Evolutionary conservation across 2,329 filamentous ascomycete species (phyloP).

Genomic region (Ceratocystis colombiana): DNA sequence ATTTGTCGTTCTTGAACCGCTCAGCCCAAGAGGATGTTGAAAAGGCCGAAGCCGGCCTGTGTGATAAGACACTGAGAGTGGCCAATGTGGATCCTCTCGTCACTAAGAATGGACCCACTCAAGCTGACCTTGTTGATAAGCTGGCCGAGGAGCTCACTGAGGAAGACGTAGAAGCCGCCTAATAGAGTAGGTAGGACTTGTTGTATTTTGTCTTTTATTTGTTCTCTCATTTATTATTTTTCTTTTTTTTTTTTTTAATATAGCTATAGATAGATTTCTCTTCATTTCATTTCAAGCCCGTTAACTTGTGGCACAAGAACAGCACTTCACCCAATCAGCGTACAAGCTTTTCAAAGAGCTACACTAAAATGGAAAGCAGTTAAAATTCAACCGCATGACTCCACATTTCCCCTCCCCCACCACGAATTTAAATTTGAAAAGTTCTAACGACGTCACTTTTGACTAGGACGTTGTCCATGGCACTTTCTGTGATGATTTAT

Average conservation of each 20-base stretch:
- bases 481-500: no score
- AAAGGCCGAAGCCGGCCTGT: conserved; percentile 11
- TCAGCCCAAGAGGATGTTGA: conserved; percentile 47
- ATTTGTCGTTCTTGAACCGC: conserved; percentile 70
- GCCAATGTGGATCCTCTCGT: not conserved
- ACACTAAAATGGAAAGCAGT: conserved; percentile 8
- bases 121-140: not conserved
- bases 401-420: conserved; percentile 18
- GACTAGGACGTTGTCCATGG: no score
- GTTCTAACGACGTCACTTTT: conserved; percentile 17
- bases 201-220: not conserved
- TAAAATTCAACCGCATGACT: conserved; percentile 1
- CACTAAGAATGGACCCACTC: not conserved
- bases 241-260: not conserved
- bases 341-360: conserved; percentile 2
- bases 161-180: not conserved
- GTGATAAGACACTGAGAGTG: not conserved
- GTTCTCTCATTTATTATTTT: conserved; percentile 3
- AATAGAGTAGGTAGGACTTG: not conserved
- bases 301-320: not conserved
- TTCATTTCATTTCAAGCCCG: not conserved
- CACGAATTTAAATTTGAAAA: not conserved
- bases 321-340: conserved; percentile 1
- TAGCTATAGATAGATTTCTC: not conserved
- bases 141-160: not conserved